Evolutionary conservation across 495 filamentous ascomycete species (phyloP), one percentile per base, ranked within the genome.

Genomic region (Neurospora sp.): DNA sequence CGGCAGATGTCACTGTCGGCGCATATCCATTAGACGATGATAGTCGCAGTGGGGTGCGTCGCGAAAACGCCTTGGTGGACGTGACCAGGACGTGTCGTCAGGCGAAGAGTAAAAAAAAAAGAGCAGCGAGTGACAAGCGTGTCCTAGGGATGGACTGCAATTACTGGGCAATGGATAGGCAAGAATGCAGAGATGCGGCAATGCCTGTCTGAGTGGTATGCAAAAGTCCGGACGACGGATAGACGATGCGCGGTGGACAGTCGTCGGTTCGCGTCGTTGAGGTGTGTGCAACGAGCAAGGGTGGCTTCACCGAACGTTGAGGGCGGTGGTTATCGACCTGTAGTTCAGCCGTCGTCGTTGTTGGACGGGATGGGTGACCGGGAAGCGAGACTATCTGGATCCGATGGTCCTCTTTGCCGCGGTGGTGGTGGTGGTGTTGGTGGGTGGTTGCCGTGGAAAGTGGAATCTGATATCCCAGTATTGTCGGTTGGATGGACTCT

Each of bases 11-110:
- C 41, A 78, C 70, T 44, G 74, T 53, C 70, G 70, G 78, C 72
- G 82, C 83, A 85, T 84, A 79, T 82, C 83, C 82, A 65, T 72
- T 72, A 20, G 73, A 70, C 68, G 48, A 76, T 39, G 72, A 70
- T 45, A 61, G 69, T 78, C 75, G 74, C 73, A 72, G 40, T 48
- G 65, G 75, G 71, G 68, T 45, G 74, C 40, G 74, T 69, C 39
- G 75, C 74, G 70, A 74, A 72, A 72, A 72, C 53, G 14, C 27
- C 53, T 65, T 59, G 17, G 42, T 31, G 17, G 22, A 35, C 31
- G 53, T 65, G 53, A 65, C 53, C 53, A 65, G 53, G 53, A 65
- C 53, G 53, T 65, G 53, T 35, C 53, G 53, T 65, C 27, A 65
- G 3, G 53, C 53, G 12, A 65, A 65, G 27, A 17, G 4, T 1